Conservation (phyloP, 1,284 basidiomycete genomes). For the Amylostereum areolatum region DNA sequence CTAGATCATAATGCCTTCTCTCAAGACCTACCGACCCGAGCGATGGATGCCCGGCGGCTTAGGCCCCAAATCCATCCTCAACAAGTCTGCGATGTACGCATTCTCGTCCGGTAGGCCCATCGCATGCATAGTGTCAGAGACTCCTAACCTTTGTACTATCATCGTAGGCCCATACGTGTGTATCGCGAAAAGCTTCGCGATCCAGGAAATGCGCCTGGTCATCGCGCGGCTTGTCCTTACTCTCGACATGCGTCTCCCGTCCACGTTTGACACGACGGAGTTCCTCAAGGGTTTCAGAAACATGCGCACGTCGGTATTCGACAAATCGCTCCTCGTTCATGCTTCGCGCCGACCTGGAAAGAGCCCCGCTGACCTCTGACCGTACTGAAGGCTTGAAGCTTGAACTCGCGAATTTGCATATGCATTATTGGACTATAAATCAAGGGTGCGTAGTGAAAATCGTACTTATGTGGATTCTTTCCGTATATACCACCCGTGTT, state of each 20-base stretch:
- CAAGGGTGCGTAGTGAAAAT: too few relatives aligned
- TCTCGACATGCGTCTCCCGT: conserved; percentile 7
- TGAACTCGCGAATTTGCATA: too few relatives aligned
- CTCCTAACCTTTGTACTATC: not conserved
- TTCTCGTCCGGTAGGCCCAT: conserved; percentile 2
- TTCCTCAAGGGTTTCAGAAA: not conserved
- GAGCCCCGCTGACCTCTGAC: too few relatives aligned
- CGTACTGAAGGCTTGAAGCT: too few relatives aligned
- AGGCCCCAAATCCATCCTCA: not conserved
- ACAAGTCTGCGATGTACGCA: conserved; percentile 1
- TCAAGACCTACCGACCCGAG: not conserved
- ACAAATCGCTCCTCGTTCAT: not conserved
- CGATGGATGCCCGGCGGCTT: conserved; percentile 5
- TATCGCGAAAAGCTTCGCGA: conserved; percentile 8
- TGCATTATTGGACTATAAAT: too few relatives aligned
- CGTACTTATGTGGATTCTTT: too few relatives aligned
- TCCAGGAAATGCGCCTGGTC: conserved; percentile 8
- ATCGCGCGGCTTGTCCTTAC: conserved; percentile 8
- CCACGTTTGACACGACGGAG: not conserved
- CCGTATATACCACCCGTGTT: too few relatives aligned
- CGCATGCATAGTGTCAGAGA: too few relatives aligned
- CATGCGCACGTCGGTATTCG: conserved; percentile 1
- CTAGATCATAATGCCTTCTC: not conserved
- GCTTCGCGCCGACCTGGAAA: too few relatives aligned
- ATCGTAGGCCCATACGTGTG: conserved; percentile 6